phyloP scores from a whole-genome alignment of 2,329 filamentous ascomycete genomes.

The Trichoderma sp. region DNA sequence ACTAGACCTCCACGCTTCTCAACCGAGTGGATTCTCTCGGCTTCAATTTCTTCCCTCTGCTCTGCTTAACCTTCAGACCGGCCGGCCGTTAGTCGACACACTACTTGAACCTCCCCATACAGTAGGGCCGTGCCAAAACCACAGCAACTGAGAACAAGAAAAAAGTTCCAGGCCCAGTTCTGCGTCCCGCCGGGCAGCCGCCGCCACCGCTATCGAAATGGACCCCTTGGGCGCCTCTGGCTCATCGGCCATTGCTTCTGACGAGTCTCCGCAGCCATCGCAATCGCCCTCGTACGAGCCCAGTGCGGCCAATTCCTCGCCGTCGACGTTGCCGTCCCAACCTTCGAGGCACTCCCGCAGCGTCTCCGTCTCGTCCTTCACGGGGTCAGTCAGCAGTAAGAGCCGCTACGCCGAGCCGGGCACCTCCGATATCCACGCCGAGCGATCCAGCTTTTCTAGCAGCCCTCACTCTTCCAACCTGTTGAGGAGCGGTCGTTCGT shows the following conservation, averaged over 20 bases:
- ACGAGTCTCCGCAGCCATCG: slow-evolving; percentile 18
- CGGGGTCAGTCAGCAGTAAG: slow-evolving; percentile 45
- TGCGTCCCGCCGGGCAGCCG: background rate
- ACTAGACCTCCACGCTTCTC: background rate
- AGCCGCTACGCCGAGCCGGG: slow-evolving; percentile 63
- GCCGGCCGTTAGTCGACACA: slow-evolving; percentile 10
- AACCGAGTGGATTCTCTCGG: slow-evolving; percentile 19
- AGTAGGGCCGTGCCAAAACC: slow-evolving; percentile 1
- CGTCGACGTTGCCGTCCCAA: slow-evolving; percentile 22
- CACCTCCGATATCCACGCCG: slow-evolving; percentile 59
- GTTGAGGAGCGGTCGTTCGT: slow-evolving; percentile 48
- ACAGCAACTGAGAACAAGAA: background rate
- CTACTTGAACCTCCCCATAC: background rate
- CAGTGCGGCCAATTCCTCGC: slow-evolving; percentile 25
- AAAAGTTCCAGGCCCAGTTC: background rate
- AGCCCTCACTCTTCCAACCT: slow-evolving; percentile 54
- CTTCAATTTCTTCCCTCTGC: background rate
- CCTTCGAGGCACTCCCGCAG: slow-evolving; percentile 40
- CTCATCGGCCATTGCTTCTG: background rate
- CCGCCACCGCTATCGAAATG: slow-evolving; percentile 25
- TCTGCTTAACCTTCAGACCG: slow-evolving; percentile 4
- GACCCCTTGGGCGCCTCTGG: slow-evolving; percentile 20
- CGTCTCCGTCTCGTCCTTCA: slow-evolving; percentile 51
- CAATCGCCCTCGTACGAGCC: slow-evolving; percentile 18
- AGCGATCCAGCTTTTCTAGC: slow-evolving; percentile 66